phyloP scores from a whole-genome alignment of 2,329 filamentous ascomycete species.

The Claviceps humidiphila region DNA sequence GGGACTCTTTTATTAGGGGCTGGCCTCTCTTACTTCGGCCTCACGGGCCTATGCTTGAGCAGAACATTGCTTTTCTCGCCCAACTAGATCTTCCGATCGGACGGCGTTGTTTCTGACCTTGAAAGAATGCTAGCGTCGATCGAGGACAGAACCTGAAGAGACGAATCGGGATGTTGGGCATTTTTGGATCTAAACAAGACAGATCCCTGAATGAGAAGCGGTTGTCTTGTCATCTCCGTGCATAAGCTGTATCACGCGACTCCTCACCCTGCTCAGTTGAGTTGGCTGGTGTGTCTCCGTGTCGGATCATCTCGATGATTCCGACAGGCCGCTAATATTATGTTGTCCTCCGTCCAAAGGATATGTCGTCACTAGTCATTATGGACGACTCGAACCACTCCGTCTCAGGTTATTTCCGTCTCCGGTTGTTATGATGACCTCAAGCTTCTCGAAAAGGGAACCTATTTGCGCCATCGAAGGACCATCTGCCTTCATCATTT shows the following conservation, averaged over 20 bases:
- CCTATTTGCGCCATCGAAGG: background rate
- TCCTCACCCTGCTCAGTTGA: slow-evolving; percentile 2
- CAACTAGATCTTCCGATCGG: slow-evolving; percentile 2
- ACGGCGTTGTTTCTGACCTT: slow-evolving; percentile 4
- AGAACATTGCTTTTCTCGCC: slow-evolving; percentile 7
- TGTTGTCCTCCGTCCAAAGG: background rate
- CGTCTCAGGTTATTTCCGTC: background rate
- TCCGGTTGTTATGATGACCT: background rate
- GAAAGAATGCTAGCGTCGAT: slow-evolving; percentile 2
- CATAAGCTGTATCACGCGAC: slow-evolving; percentile 9
- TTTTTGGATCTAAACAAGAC: background rate
- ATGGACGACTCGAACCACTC: background rate
- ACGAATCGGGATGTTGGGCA: slow-evolving; percentile 1
- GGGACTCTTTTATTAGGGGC: background rate
- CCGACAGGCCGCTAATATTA: background rate
- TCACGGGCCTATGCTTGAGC: background rate
- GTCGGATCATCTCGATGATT: background rate
- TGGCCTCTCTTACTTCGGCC: background rate
- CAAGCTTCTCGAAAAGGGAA: background rate
- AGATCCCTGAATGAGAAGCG: slow-evolving; percentile 10
- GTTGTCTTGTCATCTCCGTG: slow-evolving; percentile 7
- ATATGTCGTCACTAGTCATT: slow-evolving; percentile 1
- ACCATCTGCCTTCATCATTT: background rate
- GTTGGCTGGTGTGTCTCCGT: background rate
- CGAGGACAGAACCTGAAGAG: slow-evolving; percentile 1